Base-by-base conservation (phyloP, 805 yeast genomes). In the Nakazawaea molendinolei region DNA sequence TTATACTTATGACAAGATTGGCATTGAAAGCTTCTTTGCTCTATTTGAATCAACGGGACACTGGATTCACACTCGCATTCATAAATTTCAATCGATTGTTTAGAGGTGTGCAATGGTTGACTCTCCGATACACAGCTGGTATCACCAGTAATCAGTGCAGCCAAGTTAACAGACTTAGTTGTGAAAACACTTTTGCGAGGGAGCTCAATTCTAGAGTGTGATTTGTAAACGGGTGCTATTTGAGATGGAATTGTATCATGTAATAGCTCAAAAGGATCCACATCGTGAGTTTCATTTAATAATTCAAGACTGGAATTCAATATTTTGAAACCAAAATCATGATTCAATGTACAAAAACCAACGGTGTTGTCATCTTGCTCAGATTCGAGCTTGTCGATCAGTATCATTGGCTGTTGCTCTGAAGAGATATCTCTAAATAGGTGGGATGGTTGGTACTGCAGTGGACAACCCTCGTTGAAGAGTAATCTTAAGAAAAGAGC, bases 381-480 rank as follows among this genome's bases (percentile, higher is more conserved):
- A 4, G 42, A 38, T 5, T 44, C 43, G 8, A 38, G 23, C 7
- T 32, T 19, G 5, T 39, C 50, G 2, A 61, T 40, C 37, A 50
- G 58, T 5, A 65, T 42, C 1, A 58, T 48, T 0, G 72, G 63
- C 4, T 61, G 45, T 28, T 54, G 51, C 4, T 58, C 56, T 23
- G 39, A 36, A 3, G 62, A 48, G 2, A 73, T 69, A 40, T 72
- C 74, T 44, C 56, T 65, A 41, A 69, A 66, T 18, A 65, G 58
- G 8, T 44, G 32, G 3, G 58, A 55, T 1, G 79, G 77, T 45
- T 74, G 77, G 44, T 69, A 75, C 23, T 61, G 52, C 1, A 37
- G 33, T 3, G 79, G 76, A 24, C 73, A 65, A 3, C 33, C 39
- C 3, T 71, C 72, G 40, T 71, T 73, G 44, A 66, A 74, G 40